Percentiles rank a stretch among this genome's conserved stretches.
Evolutionary conservation across 192 early-diverging fungal species (phyloP).

Genomic region (Backusella circina): DNA sequence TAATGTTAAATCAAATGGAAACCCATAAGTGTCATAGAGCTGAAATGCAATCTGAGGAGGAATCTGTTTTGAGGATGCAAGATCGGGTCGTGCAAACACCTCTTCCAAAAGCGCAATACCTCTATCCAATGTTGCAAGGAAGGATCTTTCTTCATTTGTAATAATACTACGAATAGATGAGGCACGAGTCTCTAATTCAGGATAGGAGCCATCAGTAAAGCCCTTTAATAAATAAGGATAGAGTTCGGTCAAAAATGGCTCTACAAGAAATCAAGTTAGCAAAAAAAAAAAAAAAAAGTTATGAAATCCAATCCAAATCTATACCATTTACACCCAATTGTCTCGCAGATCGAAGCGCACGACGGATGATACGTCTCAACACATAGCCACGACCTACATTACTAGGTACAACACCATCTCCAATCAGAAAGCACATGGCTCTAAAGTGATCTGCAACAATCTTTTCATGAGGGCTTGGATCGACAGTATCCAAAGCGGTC

Average conservation of each 20-base stretch:
- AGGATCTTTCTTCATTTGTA: conserved; percentile 44
- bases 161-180: conserved; percentile 41
- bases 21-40: conserved; percentile 56
- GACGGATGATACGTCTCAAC: conserved; percentile 54
- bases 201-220: conserved; percentile 37
- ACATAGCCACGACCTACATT: conserved; percentile 57
- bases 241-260: conserved; percentile 47
- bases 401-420: conserved; percentile 56
- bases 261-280: background rate
- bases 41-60: conserved; percentile 48
- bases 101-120: conserved; percentile 44
- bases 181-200: conserved; percentile 38
- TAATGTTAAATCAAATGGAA: conserved; percentile 52
- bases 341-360: conserved; percentile 52
- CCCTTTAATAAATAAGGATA: conserved; percentile 44
- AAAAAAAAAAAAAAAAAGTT: background rate
- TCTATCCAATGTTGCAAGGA: conserved; percentile 44
- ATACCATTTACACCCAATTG: conserved; percentile 51
- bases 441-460: conserved; percentile 58
- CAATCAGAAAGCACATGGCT: conserved; percentile 53
- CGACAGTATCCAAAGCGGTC: background rate
- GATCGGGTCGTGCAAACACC: conserved; percentile 37
- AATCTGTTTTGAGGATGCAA: conserved; percentile 31
- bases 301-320: background rate
- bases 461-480: conserved; percentile 44